Evolutionary conservation across 176 grass and related monocot species (phyloP), one percentile per base, ranked within the genome.

Genomic region (Panicum miliaceum): DNA sequence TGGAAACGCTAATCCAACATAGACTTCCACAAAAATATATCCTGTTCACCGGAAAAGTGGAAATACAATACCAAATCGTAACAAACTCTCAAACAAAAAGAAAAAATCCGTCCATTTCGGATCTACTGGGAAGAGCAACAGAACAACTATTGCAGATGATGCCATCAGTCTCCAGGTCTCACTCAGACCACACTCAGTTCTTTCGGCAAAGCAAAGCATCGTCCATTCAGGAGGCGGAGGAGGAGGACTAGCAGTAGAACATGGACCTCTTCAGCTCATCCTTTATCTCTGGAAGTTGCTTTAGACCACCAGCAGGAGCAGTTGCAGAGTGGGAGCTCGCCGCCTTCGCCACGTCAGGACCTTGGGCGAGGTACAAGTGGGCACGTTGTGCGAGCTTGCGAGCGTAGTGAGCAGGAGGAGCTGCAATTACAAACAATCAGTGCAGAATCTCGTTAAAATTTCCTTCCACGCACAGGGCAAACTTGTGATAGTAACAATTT

Each of bases 381-480:
- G 93, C 93, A 9, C 90, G 90, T 27, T 71, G 82, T 22, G 94
- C 88, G 43, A 88, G 71, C 4, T 90, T 89, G 75, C 91, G 86
- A 50, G 91, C 91, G 52, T 93, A 93, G 52, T 83, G 85, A 1
- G 68, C 86, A 64, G 94, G 94, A 57, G 91, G 80, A 62, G 80
- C 93, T 75, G 48, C 27, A 26, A 59, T 12, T 34, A 29, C 48
- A 90, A 64, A 73, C 52, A 25, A 22, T 53, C 69, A 73, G 45
- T 18, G 26, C 15, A 48, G 25, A 26, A 35, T 34, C 27, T 53
- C 8, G 1, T 72, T 29, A 32, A 18, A 43, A 72, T 72, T 27
- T 43, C 12, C 38, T 70, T 47, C 41, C 12, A 47, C 4, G n/a
- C 12, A 46, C 22, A 6, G 22, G 42, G 45, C 14, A 26, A 48